Evolutionary conservation across 352 stramenopile species (phyloP), one percentile per base, ranked within the genome.

Genomic region (Phytophthora tubulina): DNA sequence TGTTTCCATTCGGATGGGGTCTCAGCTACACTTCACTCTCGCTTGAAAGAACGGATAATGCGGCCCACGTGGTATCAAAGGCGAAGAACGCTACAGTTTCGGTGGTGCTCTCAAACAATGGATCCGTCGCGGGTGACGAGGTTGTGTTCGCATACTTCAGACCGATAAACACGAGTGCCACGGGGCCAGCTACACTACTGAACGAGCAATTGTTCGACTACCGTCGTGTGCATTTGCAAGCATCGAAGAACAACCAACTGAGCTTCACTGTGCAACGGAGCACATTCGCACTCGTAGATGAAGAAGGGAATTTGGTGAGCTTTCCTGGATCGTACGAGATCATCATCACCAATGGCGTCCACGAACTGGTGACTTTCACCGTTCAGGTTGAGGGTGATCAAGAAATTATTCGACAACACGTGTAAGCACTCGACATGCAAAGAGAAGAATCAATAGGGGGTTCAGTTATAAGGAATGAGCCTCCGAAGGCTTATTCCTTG

Each of bases 1-100:
- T 97, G 32, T 94, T 94, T 54, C 76, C 85, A 5, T 97, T 97
- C 67, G 92, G 91, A 8, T 89, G 80, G 51, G 92, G 92, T 7
- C 73, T 97, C 53, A 94, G 82, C 63, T 97, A 97, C 77, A 95
- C 91, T 6, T 86, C 49, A 21, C 96, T 97, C 48, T 60, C 55
- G 6, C 41, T 90, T 46, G 41, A 2, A n/a, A 46, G 41, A 8
- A n/a, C 15, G 14, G 41, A 6, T 3, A 46, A 46, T 27, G 41
- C 15, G 9, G 41, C 14, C 41, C 41, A 46, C 7, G 41, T 74
- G 4, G 66, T 89, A 31, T 79, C 75, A 4, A 35, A 52, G 3
- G 42, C 51, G 0, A 27, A 73, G 1, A 70, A 82, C 31, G 60
- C 71, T 41, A 86, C 73, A 21, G 75, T 89, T 63, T 61, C 64